These are phyloP conservation scores for Hemileccinum rubropunctum DNA, from an alignment of 768 basidiomycete genomes.

Conservation along the genomic window DNA sequence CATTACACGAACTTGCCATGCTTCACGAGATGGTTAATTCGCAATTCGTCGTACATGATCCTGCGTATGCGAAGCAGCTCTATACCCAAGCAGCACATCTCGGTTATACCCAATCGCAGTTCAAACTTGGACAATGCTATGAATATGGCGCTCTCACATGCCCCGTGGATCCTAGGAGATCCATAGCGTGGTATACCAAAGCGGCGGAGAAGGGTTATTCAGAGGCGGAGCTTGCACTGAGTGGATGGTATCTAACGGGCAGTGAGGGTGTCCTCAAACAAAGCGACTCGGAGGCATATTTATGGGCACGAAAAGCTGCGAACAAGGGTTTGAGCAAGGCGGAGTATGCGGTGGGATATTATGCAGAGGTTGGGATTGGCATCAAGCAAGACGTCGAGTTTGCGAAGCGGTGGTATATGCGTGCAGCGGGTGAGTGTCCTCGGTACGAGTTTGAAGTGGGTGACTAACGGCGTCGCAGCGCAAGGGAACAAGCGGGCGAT, in stretches of 20 bases:
- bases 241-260: constrained; percentile 98
- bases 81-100: constrained; percentile 91
- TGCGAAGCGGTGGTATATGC: constrained; percentile 99
- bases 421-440: constrained; percentile 79
- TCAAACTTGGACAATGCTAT: constrained; percentile 92
- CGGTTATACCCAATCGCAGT: constrained; percentile 91
- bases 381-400: constrained; percentile 94
- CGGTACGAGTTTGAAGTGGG: background rate
- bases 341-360: constrained; percentile 98
- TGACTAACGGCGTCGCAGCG: constrained; percentile 44
- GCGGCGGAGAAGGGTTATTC: constrained; percentile 96
- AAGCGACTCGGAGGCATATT: constrained; percentile 96
- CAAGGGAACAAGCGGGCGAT: constrained; percentile 99
- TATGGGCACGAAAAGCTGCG: constrained; percentile 95
- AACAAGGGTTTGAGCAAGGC: constrained; percentile 97
- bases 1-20: constrained; percentile 91
- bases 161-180: constrained; percentile 88
- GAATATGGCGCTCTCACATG: constrained; percentile 90
- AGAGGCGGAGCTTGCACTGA: constrained; percentile 92
- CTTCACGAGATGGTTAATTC: constrained; percentile 73
- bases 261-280: constrained; percentile 96
- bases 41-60: constrained; percentile 73
- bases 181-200: constrained; percentile 98
- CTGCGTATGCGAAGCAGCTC: constrained; percentile 76
- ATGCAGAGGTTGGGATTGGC: constrained; percentile 96